Evolutionary conservation across 441 rosid species (phyloP), one percentile per base, ranked within the genome.

Genomic region (Euphorbia celastroides): DNA sequence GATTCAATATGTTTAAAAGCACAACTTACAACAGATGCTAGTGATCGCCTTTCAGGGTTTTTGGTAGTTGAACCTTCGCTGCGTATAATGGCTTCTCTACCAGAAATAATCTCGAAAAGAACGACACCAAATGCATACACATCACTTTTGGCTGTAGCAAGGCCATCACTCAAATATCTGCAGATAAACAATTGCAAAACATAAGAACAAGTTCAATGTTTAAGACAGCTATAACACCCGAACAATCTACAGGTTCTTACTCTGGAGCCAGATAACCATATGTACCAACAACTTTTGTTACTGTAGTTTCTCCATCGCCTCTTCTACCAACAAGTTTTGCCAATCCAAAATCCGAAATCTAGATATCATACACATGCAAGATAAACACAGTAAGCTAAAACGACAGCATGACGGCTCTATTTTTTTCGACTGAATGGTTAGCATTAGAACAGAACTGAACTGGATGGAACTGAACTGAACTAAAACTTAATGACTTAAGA

Each of bases 321-420:
- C 86, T 78, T 76, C 78, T 85, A 62, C 87, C 92, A 60, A 94
- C 88, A 57, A 94, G 97, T 74, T 94, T 94, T 19, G 96, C 90
- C 74, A 91, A 84, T 61, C 99, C 96, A 70, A 94, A 94, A 81
- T 94, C 99, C 30, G 99, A 94, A 72, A 94, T 94, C 99, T 94
- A 79, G 56, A 65, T 12, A 30, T 13, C 46, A 54, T n/a, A 38
- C 8, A 38, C 12, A 16, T 8, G 16, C 56, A 62, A 46, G 70
- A 28, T 38, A 16, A 58, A 59, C 3, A 57, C 12, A 22, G n/a
- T 52, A 57, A 32, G 34, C 30, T 30, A 25, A 30, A 31, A 27
- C 22, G 17, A 48, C 26, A 70, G 51, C 12, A 50, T 22, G 55
- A 27, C 30, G 51, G n/a, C n/a, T n/a, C n/a, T n/a, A n/a, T n/a